Evolutionary conservation across 192 early-diverging fungal genomes (phyloP).

Genomic region (Coemansia sp.): DNA sequence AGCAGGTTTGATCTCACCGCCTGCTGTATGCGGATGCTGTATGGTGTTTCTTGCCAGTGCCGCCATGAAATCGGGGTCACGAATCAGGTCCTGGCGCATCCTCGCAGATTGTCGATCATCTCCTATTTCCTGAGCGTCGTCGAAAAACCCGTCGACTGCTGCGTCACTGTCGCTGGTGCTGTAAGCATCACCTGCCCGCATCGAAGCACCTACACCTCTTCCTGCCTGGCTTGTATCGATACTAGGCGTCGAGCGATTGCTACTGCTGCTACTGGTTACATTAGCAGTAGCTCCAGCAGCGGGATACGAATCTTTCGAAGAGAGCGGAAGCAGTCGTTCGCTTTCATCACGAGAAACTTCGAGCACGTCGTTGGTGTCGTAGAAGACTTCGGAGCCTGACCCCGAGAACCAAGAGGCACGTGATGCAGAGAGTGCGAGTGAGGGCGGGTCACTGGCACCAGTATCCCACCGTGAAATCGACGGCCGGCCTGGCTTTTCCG

Average conservation of each 20-base stretch:
- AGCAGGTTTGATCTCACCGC: background rate
- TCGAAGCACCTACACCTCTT: background rate
- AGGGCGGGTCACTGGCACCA: conserved; percentile 14
- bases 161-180: conserved; percentile 18
- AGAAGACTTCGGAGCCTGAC: conserved; percentile 48
- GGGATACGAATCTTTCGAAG: background rate
- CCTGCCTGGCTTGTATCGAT: background rate
- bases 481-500: background rate
- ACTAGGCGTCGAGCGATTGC: conserved; percentile 3
- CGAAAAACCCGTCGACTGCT: conserved; percentile 16
- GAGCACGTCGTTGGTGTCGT: conserved; percentile 54
- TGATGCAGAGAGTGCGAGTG: conserved; percentile 27
- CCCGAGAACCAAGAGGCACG: conserved; percentile 41
- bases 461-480: conserved; percentile 15
- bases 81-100: conserved; percentile 49
- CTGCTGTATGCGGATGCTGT: conserved; percentile 14
- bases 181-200: background rate
- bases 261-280: background rate
- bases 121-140: conserved; percentile 7
- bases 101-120: conserved; percentile 19
- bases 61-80: conserved; percentile 50
- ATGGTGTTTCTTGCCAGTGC: conserved; percentile 42
- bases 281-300: background rate
- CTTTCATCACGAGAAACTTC: conserved; percentile 33
- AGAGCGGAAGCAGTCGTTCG: conserved; percentile 4